These are phyloP conservation scores for Coleophoma crateriformis DNA, from an alignment of 2,329 filamentous ascomycete species.

Conservation along the genomic window DNA sequence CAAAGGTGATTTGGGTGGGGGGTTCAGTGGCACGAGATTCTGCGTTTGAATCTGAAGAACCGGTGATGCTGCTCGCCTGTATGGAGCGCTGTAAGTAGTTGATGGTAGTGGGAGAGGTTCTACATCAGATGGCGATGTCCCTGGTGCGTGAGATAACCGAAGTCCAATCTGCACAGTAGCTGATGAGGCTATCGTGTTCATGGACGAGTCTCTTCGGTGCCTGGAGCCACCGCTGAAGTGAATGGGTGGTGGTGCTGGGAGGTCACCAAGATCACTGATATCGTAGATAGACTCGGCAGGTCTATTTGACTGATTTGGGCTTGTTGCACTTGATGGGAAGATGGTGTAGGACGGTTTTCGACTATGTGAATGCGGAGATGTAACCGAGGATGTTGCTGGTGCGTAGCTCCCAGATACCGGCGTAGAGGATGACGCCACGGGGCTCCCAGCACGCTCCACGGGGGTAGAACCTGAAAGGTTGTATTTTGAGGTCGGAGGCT, in stretches of 20 bases:
- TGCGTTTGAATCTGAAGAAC: constrained; percentile 6
- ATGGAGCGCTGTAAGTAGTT: constrained; percentile 28
- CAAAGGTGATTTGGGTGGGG: constrained; percentile 3
- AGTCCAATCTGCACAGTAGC: constrained; percentile 69
- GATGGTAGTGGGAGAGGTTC: constrained; percentile 16
- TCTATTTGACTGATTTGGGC: constrained; percentile 6
- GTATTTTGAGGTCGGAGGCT: constrained; percentile 8
- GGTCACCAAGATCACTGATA: constrained; percentile 15
- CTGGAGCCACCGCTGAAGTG: constrained; percentile 9
- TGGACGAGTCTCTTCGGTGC: constrained; percentile 50
- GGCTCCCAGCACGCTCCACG: neutral
- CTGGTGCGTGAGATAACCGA: constrained; percentile 50
- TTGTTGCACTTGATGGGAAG: constrained; percentile 16
- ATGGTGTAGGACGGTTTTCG: constrained; percentile 22
- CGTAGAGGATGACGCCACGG: neutral
- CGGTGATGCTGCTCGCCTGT: constrained; percentile 24
- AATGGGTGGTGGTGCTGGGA: constrained; percentile 16
- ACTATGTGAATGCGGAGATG: constrained; percentile 1
- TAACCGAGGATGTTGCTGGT: neutral
- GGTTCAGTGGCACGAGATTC: neutral
- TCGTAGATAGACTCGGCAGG: constrained; percentile 22
- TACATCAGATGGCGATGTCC: constrained; percentile 9
- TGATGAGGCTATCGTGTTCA: constrained; percentile 43
- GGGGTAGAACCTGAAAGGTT: constrained; percentile 1
- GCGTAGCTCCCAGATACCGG: neutral